A percentile compares a stretch with the other conserved stretches of the same genome.
phyloP scores from a whole-genome alignment of 805 yeast genomes.

The Dipodascus albidus region DNA sequence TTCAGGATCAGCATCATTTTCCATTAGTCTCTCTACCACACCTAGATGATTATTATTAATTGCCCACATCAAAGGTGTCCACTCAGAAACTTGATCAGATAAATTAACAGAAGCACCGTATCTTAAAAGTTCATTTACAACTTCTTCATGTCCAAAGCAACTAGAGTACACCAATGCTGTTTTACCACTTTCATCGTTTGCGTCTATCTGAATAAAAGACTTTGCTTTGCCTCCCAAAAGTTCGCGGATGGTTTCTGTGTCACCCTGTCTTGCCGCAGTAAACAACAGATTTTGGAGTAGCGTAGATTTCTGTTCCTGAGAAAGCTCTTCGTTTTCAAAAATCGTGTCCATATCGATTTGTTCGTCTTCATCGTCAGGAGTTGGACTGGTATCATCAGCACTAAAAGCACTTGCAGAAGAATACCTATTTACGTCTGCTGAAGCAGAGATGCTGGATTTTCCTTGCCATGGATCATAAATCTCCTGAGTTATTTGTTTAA shows the following conservation, averaged over 20 bases:
- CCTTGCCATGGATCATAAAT: conserved; percentile 1
- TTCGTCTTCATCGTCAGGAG: background rate
- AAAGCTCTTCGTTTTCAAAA: conserved; percentile 11
- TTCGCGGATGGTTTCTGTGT: conserved; percentile 18
- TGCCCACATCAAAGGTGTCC: conserved; percentile 76
- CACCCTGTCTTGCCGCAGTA: conserved; percentile 28
- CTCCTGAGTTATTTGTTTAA: background rate
- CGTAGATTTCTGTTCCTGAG: conserved; percentile 11
- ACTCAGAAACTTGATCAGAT: conserved; percentile 17
- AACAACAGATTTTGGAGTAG: conserved; percentile 22
- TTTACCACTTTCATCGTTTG: conserved; percentile 27
- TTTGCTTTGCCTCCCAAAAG: conserved; percentile 20
- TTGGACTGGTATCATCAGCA: background rate
- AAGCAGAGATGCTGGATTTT: background rate
- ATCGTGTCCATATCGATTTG: conserved; percentile 12
- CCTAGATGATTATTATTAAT: conserved; percentile 47
- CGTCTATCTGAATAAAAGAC: conserved; percentile 22
- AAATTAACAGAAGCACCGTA: conserved; percentile 26
- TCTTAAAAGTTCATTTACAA: conserved; percentile 25
- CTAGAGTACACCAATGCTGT: conserved; percentile 29
- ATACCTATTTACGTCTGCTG: background rate
- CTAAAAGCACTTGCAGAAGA: background rate
- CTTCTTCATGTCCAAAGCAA: conserved; percentile 29
- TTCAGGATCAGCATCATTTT: conserved; percentile 46
- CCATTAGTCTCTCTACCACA: conserved; percentile 45